phyloP scores from a whole-genome alignment of 352 stramenopile species.

The Phytophthora tentaculata region DNA sequence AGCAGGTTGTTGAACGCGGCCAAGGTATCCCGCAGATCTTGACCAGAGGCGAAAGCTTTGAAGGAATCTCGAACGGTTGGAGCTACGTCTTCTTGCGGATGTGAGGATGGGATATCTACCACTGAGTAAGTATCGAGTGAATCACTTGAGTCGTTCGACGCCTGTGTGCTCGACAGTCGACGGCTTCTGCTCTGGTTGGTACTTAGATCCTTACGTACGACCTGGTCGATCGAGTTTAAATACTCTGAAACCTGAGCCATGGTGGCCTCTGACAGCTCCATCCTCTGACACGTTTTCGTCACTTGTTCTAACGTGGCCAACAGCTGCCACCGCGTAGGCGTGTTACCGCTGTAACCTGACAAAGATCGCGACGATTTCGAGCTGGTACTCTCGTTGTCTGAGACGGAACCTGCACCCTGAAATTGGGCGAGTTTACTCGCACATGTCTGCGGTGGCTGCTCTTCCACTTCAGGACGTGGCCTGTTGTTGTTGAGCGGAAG shows the following conservation, averaged over 20 bases:
- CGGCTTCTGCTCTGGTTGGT: slow-evolving; percentile 37
- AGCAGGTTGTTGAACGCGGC: slow-evolving; percentile 49
- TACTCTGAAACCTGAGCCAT: slow-evolving; percentile 58
- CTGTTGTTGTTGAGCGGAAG: neutral
- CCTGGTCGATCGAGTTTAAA: slow-evolving; percentile 59
- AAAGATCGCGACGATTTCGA: slow-evolving; percentile 7
- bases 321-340: slow-evolving; percentile 36
- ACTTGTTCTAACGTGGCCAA: slow-evolving; percentile 49
- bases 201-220: slow-evolving; percentile 58
- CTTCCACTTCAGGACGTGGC: neutral
- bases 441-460: neutral
- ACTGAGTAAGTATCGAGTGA: neutral
- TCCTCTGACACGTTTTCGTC: slow-evolving; percentile 48
- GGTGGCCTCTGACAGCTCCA: slow-evolving; percentile 58
- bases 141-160: slow-evolving; percentile 14
- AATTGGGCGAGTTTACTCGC: neutral
- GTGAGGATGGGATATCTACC: neutral
- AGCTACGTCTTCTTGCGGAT: slow-evolving; percentile 3
- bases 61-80: slow-evolving; percentile 38
- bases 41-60: slow-evolving; percentile 49
- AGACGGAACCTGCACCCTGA: neutral
- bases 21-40: slow-evolving; percentile 56
- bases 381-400: neutral
- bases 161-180: slow-evolving; percentile 39
- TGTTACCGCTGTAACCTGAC: neutral